Base-by-base conservation (phyloP, 179 eudicot species). In the Actinidia polygama region DNA sequence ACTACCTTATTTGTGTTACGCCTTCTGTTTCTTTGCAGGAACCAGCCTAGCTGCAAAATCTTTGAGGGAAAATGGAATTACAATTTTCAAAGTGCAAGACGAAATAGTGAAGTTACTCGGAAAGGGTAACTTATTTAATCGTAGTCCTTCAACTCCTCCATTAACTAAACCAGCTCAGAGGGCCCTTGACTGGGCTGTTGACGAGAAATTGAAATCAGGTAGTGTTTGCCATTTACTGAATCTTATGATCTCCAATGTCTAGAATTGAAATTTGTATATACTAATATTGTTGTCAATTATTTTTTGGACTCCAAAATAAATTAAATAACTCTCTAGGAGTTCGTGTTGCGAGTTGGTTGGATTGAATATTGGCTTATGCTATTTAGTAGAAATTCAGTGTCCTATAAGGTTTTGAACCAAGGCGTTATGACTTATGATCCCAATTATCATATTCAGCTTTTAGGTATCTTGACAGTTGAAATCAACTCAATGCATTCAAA, bases 141-240 rank as follows among this genome's bases (percentile, higher is more conserved):
- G 81, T 83, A 89, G 93, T 73, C 94, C 94, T 46, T 92, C 88
- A 87, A 91, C 89, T 85, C 94, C 98, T 36, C 98, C 98, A 75
- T 83, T 93, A 83, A 94, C 98, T 50, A 92, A 90, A 88, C 89
- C 91, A 71, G 96, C 97, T 78, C 92, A 93, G 81, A 93, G 88
- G 85, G 97, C 94, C 75, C 85, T 97, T 83, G 94, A 97, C 77
- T 91, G 95, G 95, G 99, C 97, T 49, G 77, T 91, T 53, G 88
- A 89, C 54, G 91, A 89, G 87, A 91, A 90, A 84, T 80, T 91
- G 53, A 91, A 92, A 83, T 91, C 98, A 78, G 99, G 99, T 95
- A 83, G 59, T 46, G 3, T 72, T 11, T 21, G 68, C 21, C 61
- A 16, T 80, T 49, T 23, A 11, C 4, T 78, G 54, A 23, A 69